A percentile compares a stretch with the other conserved stretches of the same genome.
Evolutionary conservation across 2,329 filamentous ascomycete genomes (phyloP).

Genomic region (Coniella lustricola): DNA sequence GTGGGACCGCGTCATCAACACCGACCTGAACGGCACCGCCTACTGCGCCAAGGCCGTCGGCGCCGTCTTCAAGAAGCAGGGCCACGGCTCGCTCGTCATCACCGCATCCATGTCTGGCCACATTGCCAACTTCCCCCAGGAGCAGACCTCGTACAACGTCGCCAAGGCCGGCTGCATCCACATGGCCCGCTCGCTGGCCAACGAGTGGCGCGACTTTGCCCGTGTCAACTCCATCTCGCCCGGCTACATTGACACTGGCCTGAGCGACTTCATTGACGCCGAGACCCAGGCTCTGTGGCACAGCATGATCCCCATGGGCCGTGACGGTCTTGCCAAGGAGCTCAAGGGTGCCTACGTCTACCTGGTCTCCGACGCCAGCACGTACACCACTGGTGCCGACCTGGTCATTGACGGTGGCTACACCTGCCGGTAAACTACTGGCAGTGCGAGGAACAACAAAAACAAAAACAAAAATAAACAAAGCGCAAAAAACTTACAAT

Average conservation of each 20-base stretch:
- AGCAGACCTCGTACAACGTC: slow-evolving; percentile 67
- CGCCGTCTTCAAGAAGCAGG: slow-evolving; percentile 16
- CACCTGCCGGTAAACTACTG: slow-evolving; percentile 33
- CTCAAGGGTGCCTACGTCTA: slow-evolving; percentile 72
- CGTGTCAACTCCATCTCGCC: slow-evolving; percentile 49
- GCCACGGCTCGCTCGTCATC: slow-evolving; percentile 63
- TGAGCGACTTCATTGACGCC: slow-evolving; percentile 54
- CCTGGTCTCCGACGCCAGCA: slow-evolving; percentile 65
- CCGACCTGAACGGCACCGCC: slow-evolving; percentile 65
- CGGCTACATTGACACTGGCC: slow-evolving; percentile 59
- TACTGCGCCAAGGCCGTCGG: slow-evolving; percentile 74
- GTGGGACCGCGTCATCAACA: slow-evolving; percentile 71
- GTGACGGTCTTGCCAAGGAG: slow-evolving; percentile 61
- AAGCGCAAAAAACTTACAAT: neutral
- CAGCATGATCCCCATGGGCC: slow-evolving; percentile 66
- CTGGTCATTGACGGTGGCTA: slow-evolving; percentile 68
- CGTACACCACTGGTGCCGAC: slow-evolving; percentile 68
- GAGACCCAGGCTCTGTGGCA: slow-evolving; percentile 67
- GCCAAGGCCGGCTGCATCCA: slow-evolving; percentile 61
- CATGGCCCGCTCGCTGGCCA: slow-evolving; percentile 42
- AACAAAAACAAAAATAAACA: neutral
- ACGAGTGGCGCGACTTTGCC: slow-evolving; percentile 57
- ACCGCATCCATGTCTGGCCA: slow-evolving; percentile 75
- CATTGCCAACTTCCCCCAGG: slow-evolving; percentile 70
- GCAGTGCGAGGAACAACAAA: too few species aligned